Base-by-base conservation (phyloP, 129 eudicot species). In the Silybum marianum region DNA sequence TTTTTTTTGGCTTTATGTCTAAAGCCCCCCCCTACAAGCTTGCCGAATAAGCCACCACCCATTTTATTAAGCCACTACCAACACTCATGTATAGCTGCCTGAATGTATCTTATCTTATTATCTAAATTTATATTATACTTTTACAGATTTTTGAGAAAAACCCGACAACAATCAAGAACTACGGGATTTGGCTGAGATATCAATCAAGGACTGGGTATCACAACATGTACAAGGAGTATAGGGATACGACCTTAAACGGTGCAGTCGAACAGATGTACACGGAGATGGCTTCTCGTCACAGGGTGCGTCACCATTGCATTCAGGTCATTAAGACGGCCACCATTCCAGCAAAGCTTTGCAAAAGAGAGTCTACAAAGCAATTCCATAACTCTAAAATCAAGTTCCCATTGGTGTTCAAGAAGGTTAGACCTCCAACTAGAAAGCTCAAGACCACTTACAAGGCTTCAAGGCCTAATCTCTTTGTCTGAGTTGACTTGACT, bases 211-310 rank as follows among this genome's bases (percentile, higher is more conserved):
- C 88, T 3, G 88, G 88, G 13, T 85, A 80, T 11, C 88, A 85
- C 28, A 85, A 85, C 82, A 85, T 85, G 85, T 85, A 80, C 85
- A 85, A 85, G 85, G 88, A 85, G 69, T 85, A 80, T 72, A 76
- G 88, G 44, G 88, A 85, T 79, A 85, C 88, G 0, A 89, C 92
- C 63, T 25, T 89, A 58, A 89, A 89, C 11, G 92, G 92, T 21
- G 87, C 78, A 3, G 85, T 89, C 0, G 90, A 86, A 54, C 92
- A 89, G 81, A 89, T 89, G 92, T 89, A 89, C 85, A 84, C 86
- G 1, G 92, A 89, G 82, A 89, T 89, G 92, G 92, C 92, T n/a
- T 89, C 92, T 30, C 92, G 92, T n/a, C 90, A 89, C 85, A 78
- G 92, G 71, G 92, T 89, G 7, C 85, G 92, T 40, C 84, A 81